Evolutionary conservation across 164 flowering plant species (phyloP), one percentile per base, ranked within the genome.

Genomic region (Pachysandra terminalis): DNA sequence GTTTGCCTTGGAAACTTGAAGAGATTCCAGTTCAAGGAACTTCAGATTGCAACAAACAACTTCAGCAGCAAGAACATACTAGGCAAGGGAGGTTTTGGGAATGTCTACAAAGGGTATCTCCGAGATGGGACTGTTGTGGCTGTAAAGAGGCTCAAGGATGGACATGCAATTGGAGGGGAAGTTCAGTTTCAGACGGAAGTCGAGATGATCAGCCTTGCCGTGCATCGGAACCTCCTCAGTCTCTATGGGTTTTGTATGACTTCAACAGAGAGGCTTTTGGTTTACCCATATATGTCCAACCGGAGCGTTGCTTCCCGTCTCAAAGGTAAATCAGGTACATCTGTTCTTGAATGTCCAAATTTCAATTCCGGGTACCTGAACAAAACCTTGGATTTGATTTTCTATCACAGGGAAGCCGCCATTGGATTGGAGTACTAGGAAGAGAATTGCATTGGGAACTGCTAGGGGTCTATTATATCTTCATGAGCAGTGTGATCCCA

Each of bases 401-500:
- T 45, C 28, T 48, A 1, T 64, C 75, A 77, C 81, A 85, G 93
- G 77, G 19, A 80, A 88, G 49, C 94, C 89, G 51, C 75, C 82
- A 0, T 63, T 88, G 61, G 89, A 84, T 64, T 88, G 91, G 94
- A 65, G 77, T 9, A 88, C 85, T 3, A 82, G 94, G 68, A 88
- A 88, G 57, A 73, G 80, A 63, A 86, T 88, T 45, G 86, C 90
- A 1, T 57, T 86, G 19, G 93, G 90, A 52, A 83, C 93, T 22
- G 93, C 80, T 23, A 79, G 93, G 60, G 90, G 93, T 1, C 76
- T 88, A 24, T 48, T 86, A 25, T 88, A 88, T 66, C 77, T 88
- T 40, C 94, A 88, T 27, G 94, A 88, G 74, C 93, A 86, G 28
- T 86, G 93, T 70, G 90, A 88, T 53, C 93, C 90, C 3, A 88